Base-by-base conservation (phyloP, 805 yeast genomes). In the Lachancea nothofagi region DNA sequence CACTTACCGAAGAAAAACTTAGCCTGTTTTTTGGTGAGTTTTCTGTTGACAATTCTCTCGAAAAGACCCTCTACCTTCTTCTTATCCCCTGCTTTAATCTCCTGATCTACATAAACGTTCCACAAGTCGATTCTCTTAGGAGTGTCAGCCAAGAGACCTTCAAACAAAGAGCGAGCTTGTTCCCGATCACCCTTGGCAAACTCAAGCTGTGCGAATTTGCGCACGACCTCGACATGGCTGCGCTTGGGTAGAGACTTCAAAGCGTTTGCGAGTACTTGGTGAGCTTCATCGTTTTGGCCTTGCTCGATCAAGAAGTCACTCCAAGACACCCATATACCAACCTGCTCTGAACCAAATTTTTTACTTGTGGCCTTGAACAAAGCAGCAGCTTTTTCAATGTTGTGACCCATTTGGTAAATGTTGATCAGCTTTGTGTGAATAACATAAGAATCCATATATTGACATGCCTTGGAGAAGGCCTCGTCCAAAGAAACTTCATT, bases 61-160 rank as follows among this genome's bases (percentile, higher is more conserved):
- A 88, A 89, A 45, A 90, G 68, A 14, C 76, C 83, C 55, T 81
- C 90, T 26, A 79, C 83, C 61, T 77, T 80, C 49, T 67, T 66
- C 62, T 79, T 80, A 38, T 78, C 82, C 38, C 72, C 75, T 21
- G 64, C 57, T 64, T 86, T 88, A 54, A 86, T 80, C 62, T 90
- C 97, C 62, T 86, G 95, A 62, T 90, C 98, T 48, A 90, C 75
- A 64, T 88, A 90, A 29, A 90, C 95, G 55, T 84, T 89, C 97
- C 97, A 90, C 46, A 90, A 64, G 62, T 90, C 98, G 46, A 86
- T 76, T 66, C 95, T 78, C 71, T 87, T 87, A 39, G 96, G 93
- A 34, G 84, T 90, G 57, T 89, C 93, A 18, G 90, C 76, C 39
- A 90, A 63, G 48, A 90, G 74, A 43, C 97, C 97, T 67, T 90